Evolutionary conservation across 2,329 filamentous ascomycete genomes (phyloP).

Genomic region (Diaporthe aspalathi): DNA sequence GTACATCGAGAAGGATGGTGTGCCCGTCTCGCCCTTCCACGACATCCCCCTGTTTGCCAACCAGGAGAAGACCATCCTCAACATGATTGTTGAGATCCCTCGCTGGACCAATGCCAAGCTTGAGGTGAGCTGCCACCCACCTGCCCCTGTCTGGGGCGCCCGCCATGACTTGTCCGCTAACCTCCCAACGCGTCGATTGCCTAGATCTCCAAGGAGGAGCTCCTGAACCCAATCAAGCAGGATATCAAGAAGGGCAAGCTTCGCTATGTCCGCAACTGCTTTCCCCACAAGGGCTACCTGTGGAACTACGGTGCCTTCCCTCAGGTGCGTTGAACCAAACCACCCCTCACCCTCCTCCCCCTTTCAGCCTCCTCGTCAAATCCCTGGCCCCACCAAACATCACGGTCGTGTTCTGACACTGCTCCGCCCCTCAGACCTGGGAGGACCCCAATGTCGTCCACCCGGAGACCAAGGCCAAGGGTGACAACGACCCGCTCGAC

Average conservation of each 20-base stretch:
- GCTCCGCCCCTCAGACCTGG: slow-evolving; percentile 79
- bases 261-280: slow-evolving; percentile 99
- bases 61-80: slow-evolving; percentile 92
- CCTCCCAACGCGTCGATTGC: neutral
- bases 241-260: slow-evolving; percentile 99
- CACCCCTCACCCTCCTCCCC: neutral
- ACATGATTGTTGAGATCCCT: slow-evolving; percentile 99
- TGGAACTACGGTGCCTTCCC: slow-evolving; percentile 99
- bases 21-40: slow-evolving; percentile 95
- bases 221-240: slow-evolving; percentile 99
- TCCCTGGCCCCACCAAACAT: neutral
- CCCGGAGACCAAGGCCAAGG: slow-evolving; percentile 99
- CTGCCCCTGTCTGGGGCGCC: neutral
- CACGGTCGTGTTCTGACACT: slow-evolving; percentile 33
- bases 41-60: slow-evolving; percentile 99
- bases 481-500: slow-evolving; percentile 98
- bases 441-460: slow-evolving; percentile 96
- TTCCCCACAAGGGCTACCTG: slow-evolving; percentile 99
- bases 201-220: slow-evolving; percentile 98
- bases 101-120: slow-evolving; percentile 99
- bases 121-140: slow-evolving; percentile 74
- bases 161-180: neutral
- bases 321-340: slow-evolving; percentile 70
- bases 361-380: neutral
- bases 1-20: slow-evolving; percentile 97